Percentiles rank a stretch among this genome's conserved stretches.
These are phyloP conservation scores for Ganoderma lucidum DNA, from an alignment of 1,284 basidiomycete genomes.

Conservation along the genomic window DNA sequence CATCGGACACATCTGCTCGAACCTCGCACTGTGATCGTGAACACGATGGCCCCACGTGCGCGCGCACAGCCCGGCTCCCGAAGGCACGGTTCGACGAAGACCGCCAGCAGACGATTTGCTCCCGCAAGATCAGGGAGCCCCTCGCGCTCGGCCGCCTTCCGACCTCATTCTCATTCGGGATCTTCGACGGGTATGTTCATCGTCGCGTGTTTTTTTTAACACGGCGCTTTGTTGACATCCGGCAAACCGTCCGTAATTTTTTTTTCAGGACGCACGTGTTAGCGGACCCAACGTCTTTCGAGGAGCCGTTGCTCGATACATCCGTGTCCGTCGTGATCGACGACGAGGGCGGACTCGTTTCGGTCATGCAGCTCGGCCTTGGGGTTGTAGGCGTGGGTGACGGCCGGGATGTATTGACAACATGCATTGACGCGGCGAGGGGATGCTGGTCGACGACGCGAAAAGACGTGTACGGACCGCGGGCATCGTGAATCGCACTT, in stretches of 20 bases:
- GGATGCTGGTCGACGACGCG: conserved; percentile 40
- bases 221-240: background rate
- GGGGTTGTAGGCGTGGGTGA: conserved; percentile 38
- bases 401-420: conserved; percentile 47
- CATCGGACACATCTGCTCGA: background rate
- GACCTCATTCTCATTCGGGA: conserved; percentile 78
- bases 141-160: conserved; percentile 63
- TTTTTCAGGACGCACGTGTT: conserved; percentile 69
- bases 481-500: background rate
- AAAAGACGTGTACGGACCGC: conserved; percentile 30
- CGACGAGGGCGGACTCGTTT: conserved; percentile 58
- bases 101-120: conserved; percentile 71
- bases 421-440: conserved; percentile 57
- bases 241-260: background rate
- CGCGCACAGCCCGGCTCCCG: conserved; percentile 73
- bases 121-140: conserved; percentile 56
- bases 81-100: conserved; percentile 79
- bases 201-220: background rate
- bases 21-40: background rate
- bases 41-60: background rate
- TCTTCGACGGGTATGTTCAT: conserved; percentile 75
- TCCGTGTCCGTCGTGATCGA: conserved; percentile 73
- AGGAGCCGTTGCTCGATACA: conserved; percentile 84
- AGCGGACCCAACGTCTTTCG: conserved; percentile 89
- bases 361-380: conserved; percentile 68